Base-by-base conservation (phyloP, 257 asterid genomes). In the Lycium ferocissimum region DNA sequence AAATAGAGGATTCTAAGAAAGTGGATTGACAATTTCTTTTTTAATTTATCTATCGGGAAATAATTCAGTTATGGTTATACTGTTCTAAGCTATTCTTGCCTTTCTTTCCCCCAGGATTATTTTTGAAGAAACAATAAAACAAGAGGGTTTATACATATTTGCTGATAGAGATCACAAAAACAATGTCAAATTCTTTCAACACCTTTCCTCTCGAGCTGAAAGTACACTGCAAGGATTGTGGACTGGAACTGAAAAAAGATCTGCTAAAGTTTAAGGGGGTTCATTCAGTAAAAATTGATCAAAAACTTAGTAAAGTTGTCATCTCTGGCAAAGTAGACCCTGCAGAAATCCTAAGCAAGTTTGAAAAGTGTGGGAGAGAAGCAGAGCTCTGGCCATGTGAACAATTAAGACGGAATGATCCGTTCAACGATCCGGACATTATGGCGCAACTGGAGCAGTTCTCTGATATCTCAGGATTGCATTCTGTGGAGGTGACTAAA, bases 291-390 rank as follows among this genome's bases (percentile, higher is more conserved):
- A 18, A 1, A 1, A 71, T 85, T 10, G 78, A 88, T 18, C 37
- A 62, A 18, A 73, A 88, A 43, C 54, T 69, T 79, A 87, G 87
- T 26, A 61, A 72, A 2, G 79, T 79, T 3, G 37, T 61, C 7
- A 83, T 88, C 79, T 59, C 81, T 4, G 90, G 84, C 49, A 85
- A 79, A 11, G 53, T 71, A 38, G 85, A 83, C 72, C 88, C 90
- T 13, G 45, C 61, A 33, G 62, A 62, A 10, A 72, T 88, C 11
- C 54, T 88, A n/a, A 71, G 40, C 11, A 38, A 61, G 37, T 81
- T 88, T 0, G 72, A 81, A 9, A 80, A 51, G 17, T 2, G 20
- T 9, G 88, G 88, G 43, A 80, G 86, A 14, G 84, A 88, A 47
- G 88, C 90, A 5, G 85, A 83, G 79, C 47, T 87, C 45, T 84